These are phyloP conservation scores for Penicillium roqueforti DNA, from an alignment of 495 filamentous ascomycete genomes.

Conservation along the genomic window DNA sequence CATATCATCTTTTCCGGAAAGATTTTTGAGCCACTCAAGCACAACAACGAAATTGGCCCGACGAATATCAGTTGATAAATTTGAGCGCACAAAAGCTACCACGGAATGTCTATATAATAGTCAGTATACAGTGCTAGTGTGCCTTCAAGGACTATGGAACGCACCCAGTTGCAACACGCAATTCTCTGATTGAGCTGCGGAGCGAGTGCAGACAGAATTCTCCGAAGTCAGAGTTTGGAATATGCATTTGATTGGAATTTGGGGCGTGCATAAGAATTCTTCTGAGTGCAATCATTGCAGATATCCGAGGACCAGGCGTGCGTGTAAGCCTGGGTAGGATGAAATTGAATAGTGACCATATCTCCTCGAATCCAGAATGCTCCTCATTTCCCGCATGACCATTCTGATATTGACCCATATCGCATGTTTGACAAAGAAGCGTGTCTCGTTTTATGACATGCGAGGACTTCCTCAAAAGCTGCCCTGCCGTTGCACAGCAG, in stretches of 20 bases:
- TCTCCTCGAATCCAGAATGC: constrained; percentile 35
- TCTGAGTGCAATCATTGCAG: constrained; percentile 67
- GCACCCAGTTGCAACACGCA: constrained; percentile 75
- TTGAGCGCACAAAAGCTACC: constrained; percentile 57
- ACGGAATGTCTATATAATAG: constrained; percentile 53
- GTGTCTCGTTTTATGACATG: constrained; percentile 19
- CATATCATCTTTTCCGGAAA: constrained; percentile 61
- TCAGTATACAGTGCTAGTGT: constrained; percentile 24
- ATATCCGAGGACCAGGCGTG: constrained; percentile 58
- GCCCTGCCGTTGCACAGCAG: constrained; percentile 41
- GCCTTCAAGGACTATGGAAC: constrained; percentile 10
- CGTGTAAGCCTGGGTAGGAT: constrained; percentile 57
- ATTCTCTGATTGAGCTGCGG: constrained; percentile 76
- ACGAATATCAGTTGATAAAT: constrained; percentile 41
- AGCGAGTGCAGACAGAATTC: constrained; percentile 78
- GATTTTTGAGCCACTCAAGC: constrained; percentile 62
- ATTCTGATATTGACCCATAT: constrained; percentile 21
- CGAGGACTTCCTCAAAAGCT: constrained; percentile 12
- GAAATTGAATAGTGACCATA: constrained; percentile 51
- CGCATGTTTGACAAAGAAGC: constrained; percentile 36
- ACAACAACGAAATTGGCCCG: constrained; percentile 62
- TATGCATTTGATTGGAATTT: constrained; percentile 53
- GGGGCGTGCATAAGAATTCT: constrained; percentile 62
- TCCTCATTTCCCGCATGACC: constrained; percentile 19
- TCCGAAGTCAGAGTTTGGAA: constrained; percentile 61